Conservation (phyloP, 345 rosid genomes). For the Euphorbia pulcherrima region DNA sequence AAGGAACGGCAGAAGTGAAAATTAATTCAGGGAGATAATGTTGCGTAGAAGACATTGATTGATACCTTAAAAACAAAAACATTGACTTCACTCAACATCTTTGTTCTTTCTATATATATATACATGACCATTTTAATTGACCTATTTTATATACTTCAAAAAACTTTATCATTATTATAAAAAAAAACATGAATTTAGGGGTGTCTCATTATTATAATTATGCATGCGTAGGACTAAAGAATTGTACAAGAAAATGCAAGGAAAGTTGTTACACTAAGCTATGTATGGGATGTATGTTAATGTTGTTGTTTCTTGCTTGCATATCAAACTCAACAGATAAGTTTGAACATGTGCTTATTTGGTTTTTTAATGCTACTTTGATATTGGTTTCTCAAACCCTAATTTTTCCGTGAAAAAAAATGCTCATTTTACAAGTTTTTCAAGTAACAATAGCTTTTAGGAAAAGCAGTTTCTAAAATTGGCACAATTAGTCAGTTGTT, state of each 20-base stretch:
- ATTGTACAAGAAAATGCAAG: neutral
- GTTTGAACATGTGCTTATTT: neutral
- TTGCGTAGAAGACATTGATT: slow-evolving; percentile 19
- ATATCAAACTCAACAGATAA: neutral
- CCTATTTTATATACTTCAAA: neutral
- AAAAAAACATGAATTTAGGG: neutral
- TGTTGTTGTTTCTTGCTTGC: neutral
- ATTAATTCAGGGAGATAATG: neutral
- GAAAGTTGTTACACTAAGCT: slow-evolving; percentile 3
- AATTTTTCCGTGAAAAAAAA: too few relatives aligned
- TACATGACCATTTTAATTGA: neutral
- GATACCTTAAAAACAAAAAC: slow-evolving; percentile 3
- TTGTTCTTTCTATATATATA: neutral
- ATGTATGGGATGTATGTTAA: too few relatives aligned
- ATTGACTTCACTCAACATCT: slow-evolving; percentile 18
- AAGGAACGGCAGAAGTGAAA: neutral
- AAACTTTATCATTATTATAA: too few relatives aligned
- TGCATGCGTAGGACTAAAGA: neutral
- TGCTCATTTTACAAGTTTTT: too few relatives aligned
- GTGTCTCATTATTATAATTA: neutral
- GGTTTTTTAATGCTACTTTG: too few relatives aligned
- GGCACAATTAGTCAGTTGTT: too few relatives aligned
- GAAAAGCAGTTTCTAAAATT: too few relatives aligned
- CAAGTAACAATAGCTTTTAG: too few relatives aligned
- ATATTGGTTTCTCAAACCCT: too few relatives aligned